Percentiles rank a stretch among this genome's conserved stretches.
These are phyloP conservation scores for Fusarium floridanum DNA, from an alignment of 2,329 filamentous ascomycete genomes.

Conservation along the genomic window DNA sequence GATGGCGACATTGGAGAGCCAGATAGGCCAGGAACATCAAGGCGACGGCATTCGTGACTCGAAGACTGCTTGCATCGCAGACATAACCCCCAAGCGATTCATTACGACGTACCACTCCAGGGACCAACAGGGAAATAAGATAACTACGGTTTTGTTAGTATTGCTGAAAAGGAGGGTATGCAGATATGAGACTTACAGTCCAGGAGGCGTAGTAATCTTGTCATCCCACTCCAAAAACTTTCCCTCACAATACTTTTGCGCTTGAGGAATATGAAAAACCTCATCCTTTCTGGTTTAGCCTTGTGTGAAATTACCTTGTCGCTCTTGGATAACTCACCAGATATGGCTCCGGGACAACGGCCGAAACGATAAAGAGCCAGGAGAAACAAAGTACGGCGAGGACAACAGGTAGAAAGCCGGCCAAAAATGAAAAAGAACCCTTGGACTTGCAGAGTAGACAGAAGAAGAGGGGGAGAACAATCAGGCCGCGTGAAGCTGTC, in stretches of 20 bases:
- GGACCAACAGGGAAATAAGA: constrained; percentile 55
- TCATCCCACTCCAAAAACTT: constrained; percentile 88
- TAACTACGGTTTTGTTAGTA: constrained; percentile 55
- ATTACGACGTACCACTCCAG: constrained; percentile 33
- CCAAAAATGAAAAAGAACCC: neutral
- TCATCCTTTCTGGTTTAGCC: constrained; percentile 72
- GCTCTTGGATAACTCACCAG: constrained; percentile 56
- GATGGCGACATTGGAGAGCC: constrained; percentile 64
- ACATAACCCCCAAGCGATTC: constrained; percentile 28
- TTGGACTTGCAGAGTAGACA: constrained; percentile 16
- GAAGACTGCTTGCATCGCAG: constrained; percentile 55
- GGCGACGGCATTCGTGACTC: constrained; percentile 62
- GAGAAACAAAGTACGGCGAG: constrained; percentile 37
- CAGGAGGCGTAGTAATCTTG: constrained; percentile 97
- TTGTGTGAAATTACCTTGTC: too few species aligned
- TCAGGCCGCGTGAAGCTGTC: constrained; percentile 22
- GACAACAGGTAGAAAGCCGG: constrained; percentile 25
- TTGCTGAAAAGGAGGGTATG: neutral
- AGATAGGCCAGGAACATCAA: constrained; percentile 57
- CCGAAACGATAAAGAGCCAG: constrained; percentile 45
- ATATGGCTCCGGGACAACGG: constrained; percentile 65
- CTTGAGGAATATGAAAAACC: constrained; percentile 90
- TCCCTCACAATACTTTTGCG: constrained; percentile 85
- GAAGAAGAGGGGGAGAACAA: constrained; percentile 24
- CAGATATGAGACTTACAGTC: constrained; percentile 67